phyloP scores from a whole-genome alignment of 2,329 filamentous ascomycete genomes.

The Fusarium sp. region DNA sequence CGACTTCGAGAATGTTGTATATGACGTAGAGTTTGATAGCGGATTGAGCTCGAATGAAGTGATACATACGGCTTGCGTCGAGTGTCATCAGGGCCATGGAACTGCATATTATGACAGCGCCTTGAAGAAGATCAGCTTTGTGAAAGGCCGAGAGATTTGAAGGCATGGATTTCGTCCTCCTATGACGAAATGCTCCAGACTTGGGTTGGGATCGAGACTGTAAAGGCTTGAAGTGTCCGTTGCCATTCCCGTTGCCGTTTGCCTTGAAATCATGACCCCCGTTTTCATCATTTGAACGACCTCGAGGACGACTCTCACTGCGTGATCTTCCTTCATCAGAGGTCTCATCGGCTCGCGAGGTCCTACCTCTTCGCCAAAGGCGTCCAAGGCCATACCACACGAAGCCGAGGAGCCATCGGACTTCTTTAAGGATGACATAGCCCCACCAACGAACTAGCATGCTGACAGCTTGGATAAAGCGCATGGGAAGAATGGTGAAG shows the following conservation, averaged over 20 bases:
- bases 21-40: conserved; percentile 99
- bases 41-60: conserved; percentile 94
- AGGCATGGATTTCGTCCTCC: conserved; percentile 83
- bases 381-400: conserved; percentile 83
- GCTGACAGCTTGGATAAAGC: conserved; percentile 83
- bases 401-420: conserved; percentile 75
- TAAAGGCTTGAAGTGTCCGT: conserved; percentile 21
- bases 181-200: conserved; percentile 64
- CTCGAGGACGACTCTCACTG: conserved; percentile 41
- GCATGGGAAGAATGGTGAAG: conserved; percentile 91
- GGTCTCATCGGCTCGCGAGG: conserved; percentile 50
- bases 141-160: conserved; percentile 87
- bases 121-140: conserved; percentile 95
- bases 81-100: conserved; percentile 87
- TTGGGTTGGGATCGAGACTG: conserved; percentile 42
- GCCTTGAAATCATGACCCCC: conserved; percentile 7
- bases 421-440: conserved; percentile 76
- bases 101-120: conserved; percentile 85
- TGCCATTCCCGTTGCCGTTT: conserved; percentile 9
- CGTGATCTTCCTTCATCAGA: conserved; percentile 53
- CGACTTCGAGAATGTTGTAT: conserved; percentile 95
- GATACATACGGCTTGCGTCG: conserved; percentile 97
- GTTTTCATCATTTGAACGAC: conserved; percentile 30
- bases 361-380: conserved; percentile 74
- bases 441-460: conserved; percentile 84